Base-by-base conservation (phyloP, 2,329 filamentous ascomycete species). In the Aspergillus japonicus region DNA sequence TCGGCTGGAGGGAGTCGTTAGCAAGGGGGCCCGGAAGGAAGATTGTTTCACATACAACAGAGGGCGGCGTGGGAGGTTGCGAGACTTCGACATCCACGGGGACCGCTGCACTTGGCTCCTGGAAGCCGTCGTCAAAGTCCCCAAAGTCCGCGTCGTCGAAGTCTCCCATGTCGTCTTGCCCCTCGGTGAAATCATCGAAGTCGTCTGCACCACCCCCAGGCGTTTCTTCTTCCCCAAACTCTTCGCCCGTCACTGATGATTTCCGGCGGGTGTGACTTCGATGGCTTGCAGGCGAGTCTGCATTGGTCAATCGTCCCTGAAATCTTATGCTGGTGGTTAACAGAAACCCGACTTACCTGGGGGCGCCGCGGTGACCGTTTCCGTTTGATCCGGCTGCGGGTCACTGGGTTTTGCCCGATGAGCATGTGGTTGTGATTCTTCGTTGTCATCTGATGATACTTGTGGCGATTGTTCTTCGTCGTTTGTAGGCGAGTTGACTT, bases 81-180 rank as follows among this genome's bases (percentile, higher is more conserved):
- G 68, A 65, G 53, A 67, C 57, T 47, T 65, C 60, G 42, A 58
- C 24, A 19, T 67, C 64, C 60, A 62, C 57, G 50, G 65, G 49
- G 60, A 69, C 62, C 50, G 72, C 71, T 55, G 67, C 65, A 58
- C 60, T 68, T 47, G 75, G 76, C 59, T 77, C 76, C 71, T 91
- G 84, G 71, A 91, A 91, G 42, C 82, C 87, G 64, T 82, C 87
- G 70, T 87, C 87, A 76, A 91, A 91, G 69, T 90, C 88, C 63
- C 83, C 83, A 75, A 86, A 85, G 69, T 84, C 82, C 67, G 82
- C 81, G 66, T 81, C 80, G 58, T 75, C 83, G 75, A 86, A 85
- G 69, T 84, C 82, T 67, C 82, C 81, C 66, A 81, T 80, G 58
- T 75, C 79, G 61, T 81, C 80, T 60, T 80, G 80, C 50, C 81